Evolutionary conservation across 805 yeast species (phyloP), one percentile per base, ranked within the genome.

Genomic region (Dipodascus albidus): DNA sequence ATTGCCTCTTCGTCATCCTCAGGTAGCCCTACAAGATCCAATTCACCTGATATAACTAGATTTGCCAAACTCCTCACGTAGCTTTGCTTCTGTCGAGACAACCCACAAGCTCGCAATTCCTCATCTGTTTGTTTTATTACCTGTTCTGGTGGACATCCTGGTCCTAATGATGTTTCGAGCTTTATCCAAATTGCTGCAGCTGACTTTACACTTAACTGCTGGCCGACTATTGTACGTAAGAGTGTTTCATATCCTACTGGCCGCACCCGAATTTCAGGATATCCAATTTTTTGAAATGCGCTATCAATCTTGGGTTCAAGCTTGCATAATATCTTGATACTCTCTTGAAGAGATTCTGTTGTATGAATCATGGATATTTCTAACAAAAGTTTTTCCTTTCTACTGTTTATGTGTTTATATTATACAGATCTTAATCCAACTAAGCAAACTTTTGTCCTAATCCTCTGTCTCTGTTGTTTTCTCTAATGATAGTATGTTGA

Each of bases 1-100:
- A 63, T 65, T 0, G 64, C 63, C 15, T 68, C 71, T 42, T 67
- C 69, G 53, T 67, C 68, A 19, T 52, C 50, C 1, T 55, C 33
- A 2, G 24, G 49, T 11, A 68, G 57, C 33, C 56, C 48, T 47
- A 61, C 64, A 35, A 67, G 70, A 14, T 63, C 53, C 23, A 68
- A 50, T 1, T 47, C 50, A 23, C 65, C 65, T 2, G 54, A 52
- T 0, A 24, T 49, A 42, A 61, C 67, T 3, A 69, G 67, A 38
- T 60, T 50, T 2, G 72, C 65, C 81, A 52, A 83, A 73, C 95
- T 95, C 78, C 20, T 75, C 75, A 67, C 70, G 60, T 88, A 89
- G 54, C 77, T 79, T 1, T 76, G 77, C 64, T 90, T 90, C 56
- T 82, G 75, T 23, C 66, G 68, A 20, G 93, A 84, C 3, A 90